Percentiles rank a stretch among this genome's conserved stretches.
Conservation (phyloP, 805 yeast genomes). For the Huiozyma sinensis region DNA sequence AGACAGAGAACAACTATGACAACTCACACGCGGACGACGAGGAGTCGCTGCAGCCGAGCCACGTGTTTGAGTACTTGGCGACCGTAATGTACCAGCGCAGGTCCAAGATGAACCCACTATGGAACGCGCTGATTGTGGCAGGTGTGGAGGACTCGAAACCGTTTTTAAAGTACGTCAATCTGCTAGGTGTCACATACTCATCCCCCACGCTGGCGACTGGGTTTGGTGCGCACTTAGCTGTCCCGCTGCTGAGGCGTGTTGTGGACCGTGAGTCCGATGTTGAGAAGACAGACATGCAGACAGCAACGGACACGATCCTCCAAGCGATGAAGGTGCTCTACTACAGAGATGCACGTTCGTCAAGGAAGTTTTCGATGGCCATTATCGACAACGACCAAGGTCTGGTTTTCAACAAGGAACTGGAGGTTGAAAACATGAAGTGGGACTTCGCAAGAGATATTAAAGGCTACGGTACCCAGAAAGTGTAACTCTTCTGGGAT, state of each 20-base stretch:
- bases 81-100: constrained; percentile 80
- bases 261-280: constrained; percentile 74
- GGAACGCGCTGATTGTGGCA: constrained; percentile 90
- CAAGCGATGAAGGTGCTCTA: constrained; percentile 90
- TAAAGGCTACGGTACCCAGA: constrained; percentile 80
- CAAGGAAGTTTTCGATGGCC: constrained; percentile 75
- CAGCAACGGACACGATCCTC: constrained; percentile 66
- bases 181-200: constrained; percentile 82
- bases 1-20: constrained; percentile 71
- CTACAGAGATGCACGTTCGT: constrained; percentile 92
- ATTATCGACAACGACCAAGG: constrained; percentile 56
- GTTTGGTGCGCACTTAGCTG: constrained; percentile 88
- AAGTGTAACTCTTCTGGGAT: constrained; percentile 21
- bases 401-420: constrained; percentile 52
- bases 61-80: constrained; percentile 79
- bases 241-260: constrained; percentile 79
- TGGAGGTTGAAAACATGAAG: constrained; percentile 62
- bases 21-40: constrained; percentile 35
- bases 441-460: constrained; percentile 89
- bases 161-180: constrained; percentile 75
- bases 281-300: constrained; percentile 52
- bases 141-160: constrained; percentile 70
- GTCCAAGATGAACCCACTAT: constrained; percentile 87
- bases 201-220: constrained; percentile 92
- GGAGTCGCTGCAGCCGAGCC: constrained; percentile 66